These are phyloP conservation scores for Gynandropsis gynandra DNA, from an alignment of 345 rosid genomes.

Conservation along the genomic window DNA sequence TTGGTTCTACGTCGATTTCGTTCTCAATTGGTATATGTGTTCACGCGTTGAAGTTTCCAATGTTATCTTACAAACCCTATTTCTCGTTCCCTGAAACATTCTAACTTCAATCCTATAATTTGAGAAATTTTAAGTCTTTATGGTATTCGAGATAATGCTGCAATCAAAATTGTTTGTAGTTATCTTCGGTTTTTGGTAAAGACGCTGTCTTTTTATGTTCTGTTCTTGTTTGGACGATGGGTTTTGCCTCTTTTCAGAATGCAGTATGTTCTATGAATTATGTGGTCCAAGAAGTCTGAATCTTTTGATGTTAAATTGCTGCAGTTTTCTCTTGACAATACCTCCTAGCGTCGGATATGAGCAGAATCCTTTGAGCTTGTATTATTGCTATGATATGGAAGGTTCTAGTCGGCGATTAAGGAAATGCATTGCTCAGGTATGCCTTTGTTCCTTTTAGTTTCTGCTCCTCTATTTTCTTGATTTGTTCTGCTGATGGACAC, in stretches of 20 bases:
- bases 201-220: no score
- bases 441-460: neutral
- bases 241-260: no score
- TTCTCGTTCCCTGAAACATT: neutral
- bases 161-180: no score
- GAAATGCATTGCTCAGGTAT: slow-evolving; percentile 89
- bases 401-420: slow-evolving; percentile 35
- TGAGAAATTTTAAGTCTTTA: no score
- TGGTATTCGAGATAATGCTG: no score
- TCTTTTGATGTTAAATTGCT: neutral
- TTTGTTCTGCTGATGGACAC: neutral
- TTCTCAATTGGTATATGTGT: neutral
- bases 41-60: neutral
- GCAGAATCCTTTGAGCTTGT: slow-evolving; percentile 86
- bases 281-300: neutral
- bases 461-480: slow-evolving; percentile 4
- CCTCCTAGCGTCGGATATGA: slow-evolving; percentile 91
- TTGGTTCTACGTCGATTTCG: neutral
- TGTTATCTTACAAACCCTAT: neutral
- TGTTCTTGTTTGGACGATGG: no score
- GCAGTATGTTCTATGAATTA: neutral
- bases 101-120: no score
- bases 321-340: slow-evolving; percentile 73
- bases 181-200: no score
- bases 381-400: slow-evolving; percentile 61